Evolutionary conservation across 2,329 filamentous ascomycete species (phyloP), one percentile per base, ranked within the genome.

Genomic region (Raffaelea deltoideospora): DNA sequence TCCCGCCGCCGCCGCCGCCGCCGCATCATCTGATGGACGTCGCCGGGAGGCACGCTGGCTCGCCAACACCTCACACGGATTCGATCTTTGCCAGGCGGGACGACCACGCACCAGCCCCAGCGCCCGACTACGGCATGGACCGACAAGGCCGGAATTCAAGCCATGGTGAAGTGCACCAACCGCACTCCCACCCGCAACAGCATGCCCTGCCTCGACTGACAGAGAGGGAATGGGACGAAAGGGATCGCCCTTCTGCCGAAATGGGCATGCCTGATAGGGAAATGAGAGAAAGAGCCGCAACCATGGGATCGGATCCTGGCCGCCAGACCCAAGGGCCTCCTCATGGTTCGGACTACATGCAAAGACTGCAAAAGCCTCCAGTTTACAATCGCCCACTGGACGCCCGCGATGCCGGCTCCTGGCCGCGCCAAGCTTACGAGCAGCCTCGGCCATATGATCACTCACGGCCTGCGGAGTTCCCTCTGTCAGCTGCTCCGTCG

Each of bases 91-190:
- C 50, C 10, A 61, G 65, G 28, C 58, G 65, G 31, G 69, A 73
- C 19, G 68, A 73, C 19, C 48, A 56, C 34, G 54, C 56, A 11
- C 24, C 29, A 2, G 24, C 23, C 5, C 56, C 44, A 29, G 56
- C 44, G 35, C 57, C 49, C 45, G 69, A 73, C 37, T 73, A 72
- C 47, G 68, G 69, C 41, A 60, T 61, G 0, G 70, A 75, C 32
- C 60, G 65, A 36, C 55, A 59, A 2, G 53, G 55, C n/a, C n/a
- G n/a, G n/a, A n/a, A n/a, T n/a, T n/a, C n/a, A n/a, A n/a, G n/a
- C n/a, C n/a, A n/a, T n/a, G n/a, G n/a, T n/a, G n/a, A n/a, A n/a
- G n/a, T n/a, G n/a, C n/a, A n/a, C n/a, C n/a, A n/a, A n/a, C 18
- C 50, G 55, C 11, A 55, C 59, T 3, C 46, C 63, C 13, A 63